Evolutionary conservation across 768 basidiomycete genomes (phyloP).

Genomic region (Termitomyces sp.): DNA sequence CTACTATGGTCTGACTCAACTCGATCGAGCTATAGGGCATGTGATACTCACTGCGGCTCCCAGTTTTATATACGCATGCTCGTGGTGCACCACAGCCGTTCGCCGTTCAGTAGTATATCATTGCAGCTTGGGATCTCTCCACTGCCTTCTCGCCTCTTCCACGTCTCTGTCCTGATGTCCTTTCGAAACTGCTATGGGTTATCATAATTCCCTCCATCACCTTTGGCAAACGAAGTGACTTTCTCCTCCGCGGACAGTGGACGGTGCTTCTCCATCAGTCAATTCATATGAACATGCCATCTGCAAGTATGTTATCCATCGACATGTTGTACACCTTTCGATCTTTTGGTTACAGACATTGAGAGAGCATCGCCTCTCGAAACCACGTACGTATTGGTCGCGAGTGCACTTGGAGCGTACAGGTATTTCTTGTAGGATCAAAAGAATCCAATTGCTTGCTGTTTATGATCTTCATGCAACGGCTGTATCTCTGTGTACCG

Average conservation of each 20-base stretch:
- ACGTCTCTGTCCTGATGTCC: neutral
- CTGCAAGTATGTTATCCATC: slow-evolving; percentile 3
- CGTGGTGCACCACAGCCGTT: neutral
- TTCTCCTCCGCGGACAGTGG: neutral
- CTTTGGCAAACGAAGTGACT: neutral
- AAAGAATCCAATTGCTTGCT: slow-evolving; percentile 9
- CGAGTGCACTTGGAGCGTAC: too few relatives aligned
- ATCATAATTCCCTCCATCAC: neutral
- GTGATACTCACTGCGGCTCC: neutral
- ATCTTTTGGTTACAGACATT: neutral
- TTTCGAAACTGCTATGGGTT: neutral
- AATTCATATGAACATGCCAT: slow-evolving; percentile 20
- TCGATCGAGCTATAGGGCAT: neutral
- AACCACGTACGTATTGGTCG: too few relatives aligned
- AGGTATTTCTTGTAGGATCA: too few relatives aligned
- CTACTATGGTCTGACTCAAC: neutral
- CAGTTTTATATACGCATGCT: neutral
- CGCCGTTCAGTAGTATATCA: neutral
- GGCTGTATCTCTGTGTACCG: slow-evolving; percentile 32
- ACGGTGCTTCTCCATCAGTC: neutral
- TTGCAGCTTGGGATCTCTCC: neutral
- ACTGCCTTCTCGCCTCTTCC: neutral
- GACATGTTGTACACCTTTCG: slow-evolving; percentile 17
- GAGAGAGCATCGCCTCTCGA: too few relatives aligned
- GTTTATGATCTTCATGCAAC: slow-evolving; percentile 23